Evolutionary conservation across 441 rosid species (phyloP), one percentile per base, ranked within the genome.

Genomic region (Eutrema salsugineum): DNA sequence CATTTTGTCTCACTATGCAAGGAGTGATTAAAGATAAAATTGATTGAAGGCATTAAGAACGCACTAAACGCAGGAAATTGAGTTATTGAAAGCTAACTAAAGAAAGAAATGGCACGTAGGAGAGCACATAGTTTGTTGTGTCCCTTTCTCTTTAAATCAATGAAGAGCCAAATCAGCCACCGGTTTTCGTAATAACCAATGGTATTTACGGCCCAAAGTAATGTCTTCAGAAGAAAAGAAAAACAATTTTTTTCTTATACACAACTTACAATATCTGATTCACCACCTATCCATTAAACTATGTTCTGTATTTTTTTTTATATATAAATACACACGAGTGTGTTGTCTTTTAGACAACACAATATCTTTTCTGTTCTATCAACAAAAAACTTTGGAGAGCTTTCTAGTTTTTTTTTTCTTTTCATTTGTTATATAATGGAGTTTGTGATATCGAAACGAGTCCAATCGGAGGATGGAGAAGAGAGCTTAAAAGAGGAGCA

Each of bases 401-500:
- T 33, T 20, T 55, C 32, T 14, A 30, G 11, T 39, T 22, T 38
- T 20, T 17, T 15, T 5, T 12, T 58, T 57, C 27, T 24, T 24
- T 30, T 36, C 8, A 5, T 8, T 19, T 57, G 17, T 8, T n/a
- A n/a, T n/a, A 1, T 5, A 24, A 76, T 76, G 79, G 79, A 76
- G 66, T 75, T 48, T 36, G 65, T 44, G 59, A 46, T 0, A 35
- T 35, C 15, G 16, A 51, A 59, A 12, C 62, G 30, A 43, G 48
- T 40, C 16, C 76, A 63, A 2, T 11, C 63, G 1, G 58, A 39
- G 15, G 66, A 66, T 63, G 54, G 39, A 48, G 79, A 54, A 2
- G 79, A 68, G 79, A 47, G 14, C 39, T 75, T 63, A n/a, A 68
- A 62, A 30, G 79, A 68, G n/a, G 79, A 70, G n/a, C 71, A 39